Evolutionary conservation across 2,329 filamentous ascomycete species (phyloP), one percentile per base, ranked within the genome.

Genomic region (Penicillium sp.): DNA sequence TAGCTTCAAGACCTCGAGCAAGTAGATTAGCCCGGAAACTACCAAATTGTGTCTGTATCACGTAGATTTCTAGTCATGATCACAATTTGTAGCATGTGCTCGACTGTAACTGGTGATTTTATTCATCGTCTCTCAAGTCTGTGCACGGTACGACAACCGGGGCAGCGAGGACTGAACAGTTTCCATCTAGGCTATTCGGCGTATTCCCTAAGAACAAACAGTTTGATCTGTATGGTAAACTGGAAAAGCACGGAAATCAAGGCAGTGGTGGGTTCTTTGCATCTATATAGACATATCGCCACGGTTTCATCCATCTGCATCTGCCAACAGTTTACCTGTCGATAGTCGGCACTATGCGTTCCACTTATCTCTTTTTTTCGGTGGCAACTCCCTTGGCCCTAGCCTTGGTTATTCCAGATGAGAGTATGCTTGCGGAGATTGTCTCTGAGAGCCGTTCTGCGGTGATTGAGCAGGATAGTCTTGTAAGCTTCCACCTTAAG

Each of bases 401-500:
- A 27, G 56, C 52, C n/a, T 32, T 61, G 32, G 53, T 58, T 4
- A 51, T 56, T 16, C 57, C 57, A 7, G 51, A 56, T n/a, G 57
- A 58, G 41, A 49, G 34, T 11, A 44, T 41, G 29, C 32, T 61
- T 16, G 36, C 23, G n/a, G 43, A 35, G 2, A 14, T 47, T 27
- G n/a, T 26, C 6, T 34, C 38, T 10, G n/a, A 40, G 38, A 18
- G 16, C 11, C 44, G 7, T 1, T 6, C 18, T 14, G 8, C 35
- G 6, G 11, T 18, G 6, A 9, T 35, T 36, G 30, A 29, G 3
- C 47, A 32, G 19, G 16, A 39, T 39, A n/a, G 8, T 11, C 2
- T 16, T 19, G 36, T 39, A 19, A 39, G 9, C 8, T 39, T 11
- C 5, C 16, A 11, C 32, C 10, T 7, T 16, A 47, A 29, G n/a